A percentile compares a stretch with the other conserved stretches of the same genome.
phyloP scores from a whole-genome alignment of 768 basidiomycete genomes.

The Tubosaeta sp. region DNA sequence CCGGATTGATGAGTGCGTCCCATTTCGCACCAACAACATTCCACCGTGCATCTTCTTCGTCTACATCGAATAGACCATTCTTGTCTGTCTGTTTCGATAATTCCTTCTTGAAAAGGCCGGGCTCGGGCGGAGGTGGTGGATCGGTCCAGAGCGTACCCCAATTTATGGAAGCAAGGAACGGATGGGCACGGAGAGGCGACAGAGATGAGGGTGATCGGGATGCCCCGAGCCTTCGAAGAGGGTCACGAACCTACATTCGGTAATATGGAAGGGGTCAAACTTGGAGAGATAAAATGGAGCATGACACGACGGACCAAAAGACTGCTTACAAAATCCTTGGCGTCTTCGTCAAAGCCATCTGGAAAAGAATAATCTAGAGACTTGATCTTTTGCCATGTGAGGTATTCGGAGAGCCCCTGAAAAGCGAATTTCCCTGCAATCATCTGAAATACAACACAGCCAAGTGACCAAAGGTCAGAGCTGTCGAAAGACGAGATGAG shows the following conservation, averaged over 20 bases:
- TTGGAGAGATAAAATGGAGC: not conserved
- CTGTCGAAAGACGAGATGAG: slow-evolving; percentile 34
- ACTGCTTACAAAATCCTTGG: slow-evolving; percentile 72
- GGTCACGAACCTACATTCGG: slow-evolving; percentile 51
- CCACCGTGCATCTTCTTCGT: slow-evolving; percentile 38
- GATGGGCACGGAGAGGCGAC: slow-evolving; percentile 51
- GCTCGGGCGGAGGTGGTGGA: slow-evolving; percentile 53
- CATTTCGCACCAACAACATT: slow-evolving; percentile 51
- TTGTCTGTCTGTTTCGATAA: slow-evolving; percentile 10
- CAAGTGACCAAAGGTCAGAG: slow-evolving; percentile 94
- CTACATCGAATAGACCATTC: slow-evolving; percentile 14
- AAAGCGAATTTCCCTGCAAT: slow-evolving; percentile 90
- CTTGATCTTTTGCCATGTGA: slow-evolving; percentile 94
- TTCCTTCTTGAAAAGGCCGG: slow-evolving; percentile 54
- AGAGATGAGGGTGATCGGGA: slow-evolving; percentile 34
- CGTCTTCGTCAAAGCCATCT: slow-evolving; percentile 75
- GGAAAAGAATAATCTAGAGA: slow-evolving; percentile 84
- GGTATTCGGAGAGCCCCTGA: slow-evolving; percentile 84
- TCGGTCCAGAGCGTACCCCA: slow-evolving; percentile 68
- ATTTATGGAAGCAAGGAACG: slow-evolving; percentile 54
- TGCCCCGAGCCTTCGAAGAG: slow-evolving; percentile 57
- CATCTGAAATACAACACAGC: slow-evolving; percentile 92
- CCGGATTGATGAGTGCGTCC: slow-evolving; percentile 42
- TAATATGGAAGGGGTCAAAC: not conserved
- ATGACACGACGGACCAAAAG: slow-evolving; percentile 54